These are phyloP conservation scores for Rubus parviflorus DNA, from an alignment of 306 rosid genomes.

Conservation along the genomic window DNA sequence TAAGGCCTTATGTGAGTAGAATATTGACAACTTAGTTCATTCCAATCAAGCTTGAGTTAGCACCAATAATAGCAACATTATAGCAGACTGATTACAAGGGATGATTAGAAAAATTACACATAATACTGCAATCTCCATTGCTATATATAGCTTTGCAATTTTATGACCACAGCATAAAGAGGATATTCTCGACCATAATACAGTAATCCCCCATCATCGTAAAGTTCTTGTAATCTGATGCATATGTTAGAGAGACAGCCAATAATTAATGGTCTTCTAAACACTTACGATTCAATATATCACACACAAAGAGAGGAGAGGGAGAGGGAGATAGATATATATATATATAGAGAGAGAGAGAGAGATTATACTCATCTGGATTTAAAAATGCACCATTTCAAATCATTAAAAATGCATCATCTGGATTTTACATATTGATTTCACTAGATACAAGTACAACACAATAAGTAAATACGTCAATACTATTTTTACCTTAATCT, in stretches of 20 bases:
- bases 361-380: neutral
- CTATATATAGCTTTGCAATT: neutral
- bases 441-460: conserved; percentile 2
- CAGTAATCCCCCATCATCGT: neutral
- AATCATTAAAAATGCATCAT: conserved; percentile 21
- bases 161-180: neutral
- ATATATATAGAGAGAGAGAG: neutral
- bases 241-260: neutral
- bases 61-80: neutral
- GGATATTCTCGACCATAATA: neutral
- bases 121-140: neutral
- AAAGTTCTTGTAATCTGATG: neutral
- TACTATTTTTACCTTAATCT: conserved; percentile 61
- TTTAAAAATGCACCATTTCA: too few relatives aligned
- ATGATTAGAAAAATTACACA: neutral
- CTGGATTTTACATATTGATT: conserved; percentile 5
- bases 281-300: too few relatives aligned
- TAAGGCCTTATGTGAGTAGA: neutral
- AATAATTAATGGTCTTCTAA: neutral
- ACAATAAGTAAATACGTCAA: neutral
- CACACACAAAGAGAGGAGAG: too few relatives aligned
- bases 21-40: neutral
- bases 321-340: too few relatives aligned
- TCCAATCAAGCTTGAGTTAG: neutral
- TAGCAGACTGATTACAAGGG: neutral